Conservation (phyloP, 257 asterid genomes). For the Solanum sitiens region DNA sequence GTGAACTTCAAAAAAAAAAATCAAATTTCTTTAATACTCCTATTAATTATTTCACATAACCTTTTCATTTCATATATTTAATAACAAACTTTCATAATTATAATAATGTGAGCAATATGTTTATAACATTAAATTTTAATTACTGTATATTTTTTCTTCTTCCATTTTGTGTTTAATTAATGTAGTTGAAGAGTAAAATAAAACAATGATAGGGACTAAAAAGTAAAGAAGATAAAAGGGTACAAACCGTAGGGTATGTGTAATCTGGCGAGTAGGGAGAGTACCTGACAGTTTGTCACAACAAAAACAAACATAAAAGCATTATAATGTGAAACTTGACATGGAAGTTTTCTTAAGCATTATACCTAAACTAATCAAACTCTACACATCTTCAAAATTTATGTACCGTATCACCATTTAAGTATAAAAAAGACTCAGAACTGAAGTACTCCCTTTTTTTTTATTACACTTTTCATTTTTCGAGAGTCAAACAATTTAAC, state of each 20-base stretch:
- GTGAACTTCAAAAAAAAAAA: too few species aligned
- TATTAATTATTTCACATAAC: too few species aligned
- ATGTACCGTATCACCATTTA: neutral
- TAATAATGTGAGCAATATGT: neutral
- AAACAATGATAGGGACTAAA: neutral
- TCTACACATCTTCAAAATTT: too few species aligned
- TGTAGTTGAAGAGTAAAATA: neutral
- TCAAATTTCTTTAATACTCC: too few species aligned
- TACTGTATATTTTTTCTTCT: neutral
- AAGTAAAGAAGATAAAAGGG: neutral
- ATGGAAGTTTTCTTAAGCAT: neutral
- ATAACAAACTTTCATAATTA: neutral
- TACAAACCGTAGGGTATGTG: conserved; percentile 75
- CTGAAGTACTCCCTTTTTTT: too few species aligned
- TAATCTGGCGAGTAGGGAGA: conserved; percentile 72
- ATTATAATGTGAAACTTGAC: neutral
- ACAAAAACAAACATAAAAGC: neutral
- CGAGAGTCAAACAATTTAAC: too few species aligned
- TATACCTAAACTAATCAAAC: too few species aligned
- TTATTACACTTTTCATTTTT: too few species aligned
- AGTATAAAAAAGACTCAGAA: neutral
- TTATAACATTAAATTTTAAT: neutral
- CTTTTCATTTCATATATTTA: neutral
- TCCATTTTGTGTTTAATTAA: too few species aligned
- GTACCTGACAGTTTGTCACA: conserved; percentile 46